Evolutionary conservation across 2,329 filamentous ascomycete genomes (phyloP).

Genomic region (Salinomyces thailandicus): DNA sequence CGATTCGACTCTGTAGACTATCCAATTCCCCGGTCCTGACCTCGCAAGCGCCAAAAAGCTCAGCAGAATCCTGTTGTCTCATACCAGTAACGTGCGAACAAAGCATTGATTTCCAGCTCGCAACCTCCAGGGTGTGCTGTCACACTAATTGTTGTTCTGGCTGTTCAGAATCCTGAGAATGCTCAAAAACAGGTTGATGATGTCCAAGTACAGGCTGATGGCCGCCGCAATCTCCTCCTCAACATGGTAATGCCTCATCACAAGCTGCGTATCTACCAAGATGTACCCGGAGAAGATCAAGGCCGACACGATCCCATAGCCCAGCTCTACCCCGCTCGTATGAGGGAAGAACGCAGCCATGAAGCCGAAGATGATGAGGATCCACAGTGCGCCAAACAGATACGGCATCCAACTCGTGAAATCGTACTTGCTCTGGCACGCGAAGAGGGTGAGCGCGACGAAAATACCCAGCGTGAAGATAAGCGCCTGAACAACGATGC

Average conservation of each 20-base stretch:
- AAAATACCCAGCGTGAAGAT: conserved; percentile 67
- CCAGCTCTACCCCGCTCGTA: conserved; percentile 69
- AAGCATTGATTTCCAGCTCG: too few species aligned
- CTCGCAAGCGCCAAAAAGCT: too few species aligned
- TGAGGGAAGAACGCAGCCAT: conserved; percentile 83
- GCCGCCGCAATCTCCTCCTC: conserved; percentile 42
- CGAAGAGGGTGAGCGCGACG: conserved; percentile 61
- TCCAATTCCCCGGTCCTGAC: too few species aligned
- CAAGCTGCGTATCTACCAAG: conserved; percentile 76
- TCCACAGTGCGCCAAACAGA: conserved; percentile 83
- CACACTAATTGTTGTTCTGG: conserved; percentile 76
- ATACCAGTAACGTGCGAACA: too few species aligned
- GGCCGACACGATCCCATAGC: conserved; percentile 72
- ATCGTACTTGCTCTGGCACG: conserved; percentile 96
- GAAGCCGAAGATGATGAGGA: conserved; percentile 83
- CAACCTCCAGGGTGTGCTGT: too few species aligned
- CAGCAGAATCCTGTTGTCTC: too few species aligned
- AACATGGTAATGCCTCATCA: conserved; percentile 92
- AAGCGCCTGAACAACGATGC: conserved; percentile 81
- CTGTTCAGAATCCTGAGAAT: conserved; percentile 95
- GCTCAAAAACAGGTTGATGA: conserved; percentile 93
- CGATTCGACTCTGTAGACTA: too few species aligned
- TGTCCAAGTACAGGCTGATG: conserved; percentile 89
- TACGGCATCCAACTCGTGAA: conserved; percentile 95
- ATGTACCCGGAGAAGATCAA: conserved; percentile 93